Base-by-base conservation (phyloP, 371 early-diverging fungal species). In the Rhizopus stolonifer region DNA sequence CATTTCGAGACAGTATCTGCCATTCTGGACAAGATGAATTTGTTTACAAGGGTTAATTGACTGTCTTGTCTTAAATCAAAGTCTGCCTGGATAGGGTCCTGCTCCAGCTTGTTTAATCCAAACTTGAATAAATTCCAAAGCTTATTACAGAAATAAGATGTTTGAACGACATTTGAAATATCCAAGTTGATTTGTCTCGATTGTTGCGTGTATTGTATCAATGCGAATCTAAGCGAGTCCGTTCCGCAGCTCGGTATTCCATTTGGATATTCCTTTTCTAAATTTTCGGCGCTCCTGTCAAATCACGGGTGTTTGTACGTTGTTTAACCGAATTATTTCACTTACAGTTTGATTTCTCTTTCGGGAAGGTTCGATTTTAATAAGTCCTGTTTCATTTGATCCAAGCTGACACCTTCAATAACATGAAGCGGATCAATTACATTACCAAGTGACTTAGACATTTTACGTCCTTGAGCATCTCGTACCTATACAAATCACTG, bases 231-330 rank as follows among this genome's bases (percentile, higher is more conserved):
- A 43, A 99, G 70, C 0, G 99, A 93, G 70, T 99, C 99, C 2
- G 99, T 91, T 8, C 99, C 99, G 76, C 96, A 98, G 25, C 88
- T 74, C 38, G 90, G 89, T 60, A 99, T 98, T 8, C 99, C 99
- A 31, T 86, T 77, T 1, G 99, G 98, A 70, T 85, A 99, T 63
- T 96, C 94, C 56, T 85, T 75, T 29, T 84, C 76, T 60, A 96
- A 79, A 60, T 87, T 81, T 32, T 64, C 49, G 25, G 63, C 53
- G 48, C 86, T 85, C 80, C 77, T 86, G 63, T 52, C 13, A 32
- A 65, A 18, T 48, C 21, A 32, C 18, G 3, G 31, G 7, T 32
- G n/a, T 21, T 19, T 19, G 5, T 48, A 11, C 19, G 48, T 18
- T 21, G 21, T 33, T 24, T 18, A 32, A 33, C 8, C 6, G 6